These are phyloP conservation scores for Neobulgaria alba DNA, from an alignment of 2,329 filamentous ascomycete genomes.

Conservation along the genomic window DNA sequence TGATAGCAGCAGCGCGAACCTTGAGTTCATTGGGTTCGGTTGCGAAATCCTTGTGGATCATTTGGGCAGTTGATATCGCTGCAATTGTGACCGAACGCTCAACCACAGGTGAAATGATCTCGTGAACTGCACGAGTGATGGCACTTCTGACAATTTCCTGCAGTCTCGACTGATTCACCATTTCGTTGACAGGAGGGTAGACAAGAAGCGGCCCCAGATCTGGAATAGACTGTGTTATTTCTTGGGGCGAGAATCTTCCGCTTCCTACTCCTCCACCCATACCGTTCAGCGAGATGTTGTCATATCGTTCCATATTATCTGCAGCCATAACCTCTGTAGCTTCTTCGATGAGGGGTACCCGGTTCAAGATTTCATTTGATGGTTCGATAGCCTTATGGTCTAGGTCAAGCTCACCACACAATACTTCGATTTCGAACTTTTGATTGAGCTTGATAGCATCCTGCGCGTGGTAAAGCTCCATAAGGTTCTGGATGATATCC, in stretches of 20 bases:
- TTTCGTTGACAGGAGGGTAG: slow-evolving; percentile 73
- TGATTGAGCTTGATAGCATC: slow-evolving; percentile 84
- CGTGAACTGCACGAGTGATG: slow-evolving; percentile 81
- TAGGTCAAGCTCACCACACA: slow-evolving; percentile 87
- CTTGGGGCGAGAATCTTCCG: slow-evolving; percentile 66
- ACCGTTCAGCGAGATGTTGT: slow-evolving; percentile 70
- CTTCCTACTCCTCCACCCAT: slow-evolving; percentile 60
- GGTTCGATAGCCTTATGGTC: slow-evolving; percentile 89
- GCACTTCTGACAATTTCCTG: slow-evolving; percentile 76
- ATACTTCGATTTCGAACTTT: slow-evolving; percentile 96
- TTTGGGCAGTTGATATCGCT: slow-evolving; percentile 89
- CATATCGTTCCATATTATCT: slow-evolving; percentile 72
- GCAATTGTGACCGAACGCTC: slow-evolving; percentile 97
- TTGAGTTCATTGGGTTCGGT: slow-evolving; percentile 86
- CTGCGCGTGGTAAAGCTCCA: slow-evolving; percentile 87
- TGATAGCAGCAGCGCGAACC: slow-evolving; percentile 77
- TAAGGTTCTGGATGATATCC: slow-evolving; percentile 85
- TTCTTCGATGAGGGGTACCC: slow-evolving; percentile 54
- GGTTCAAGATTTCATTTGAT: slow-evolving; percentile 75
- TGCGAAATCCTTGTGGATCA: slow-evolving; percentile 93
- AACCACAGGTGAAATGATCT: slow-evolving; percentile 96
- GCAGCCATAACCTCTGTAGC: slow-evolving; percentile 45
- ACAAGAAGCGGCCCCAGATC: slow-evolving; percentile 72
- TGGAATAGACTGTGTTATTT: slow-evolving; percentile 72
- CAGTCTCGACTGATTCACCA: slow-evolving; percentile 60